Conservation (phyloP, 257 asterid genomes). For the Mitragyna speciosa region DNA sequence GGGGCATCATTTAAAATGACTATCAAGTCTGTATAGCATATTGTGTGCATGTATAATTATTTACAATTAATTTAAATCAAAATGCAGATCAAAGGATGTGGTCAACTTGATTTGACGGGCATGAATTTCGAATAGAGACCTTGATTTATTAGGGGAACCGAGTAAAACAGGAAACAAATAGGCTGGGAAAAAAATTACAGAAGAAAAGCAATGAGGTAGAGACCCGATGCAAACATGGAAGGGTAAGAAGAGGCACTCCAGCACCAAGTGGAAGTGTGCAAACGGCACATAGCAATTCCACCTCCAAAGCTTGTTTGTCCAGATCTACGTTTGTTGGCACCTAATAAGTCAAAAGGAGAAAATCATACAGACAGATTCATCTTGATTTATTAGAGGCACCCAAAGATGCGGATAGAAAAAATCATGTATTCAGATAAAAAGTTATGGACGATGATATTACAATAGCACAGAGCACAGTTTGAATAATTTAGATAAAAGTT, state of each 20-base stretch:
- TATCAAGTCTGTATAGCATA: not conserved
- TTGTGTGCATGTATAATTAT: not conserved
- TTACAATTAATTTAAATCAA: not conserved
- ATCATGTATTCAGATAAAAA: not conserved
- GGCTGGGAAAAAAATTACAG: not conserved
- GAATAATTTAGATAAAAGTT: not conserved
- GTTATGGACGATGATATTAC: not conserved
- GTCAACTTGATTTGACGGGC: not conserved
- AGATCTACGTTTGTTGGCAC: not conserved
- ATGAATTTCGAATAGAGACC: not conserved
- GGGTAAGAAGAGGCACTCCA: conserved; percentile 9
- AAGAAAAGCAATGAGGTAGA: not conserved
- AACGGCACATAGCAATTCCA: conserved; percentile 3
- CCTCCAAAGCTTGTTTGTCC: not conserved
- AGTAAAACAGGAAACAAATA: not conserved
- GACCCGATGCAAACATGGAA: conserved; percentile 26
- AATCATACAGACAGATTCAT: not conserved
- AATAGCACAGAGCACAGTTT: not conserved
- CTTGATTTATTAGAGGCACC: not conserved
- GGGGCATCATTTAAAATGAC: not conserved
- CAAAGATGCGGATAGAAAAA: not conserved
- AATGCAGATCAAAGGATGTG: not conserved
- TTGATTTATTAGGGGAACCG: not conserved
- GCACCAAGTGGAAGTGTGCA: conserved; percentile 5
- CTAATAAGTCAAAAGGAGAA: not conserved